Percentiles rank a stretch among this genome's conserved stretches.
These are phyloP conservation scores for Fusarium nodosum DNA, from an alignment of 2,329 filamentous ascomycete genomes.

Conservation along the genomic window DNA sequence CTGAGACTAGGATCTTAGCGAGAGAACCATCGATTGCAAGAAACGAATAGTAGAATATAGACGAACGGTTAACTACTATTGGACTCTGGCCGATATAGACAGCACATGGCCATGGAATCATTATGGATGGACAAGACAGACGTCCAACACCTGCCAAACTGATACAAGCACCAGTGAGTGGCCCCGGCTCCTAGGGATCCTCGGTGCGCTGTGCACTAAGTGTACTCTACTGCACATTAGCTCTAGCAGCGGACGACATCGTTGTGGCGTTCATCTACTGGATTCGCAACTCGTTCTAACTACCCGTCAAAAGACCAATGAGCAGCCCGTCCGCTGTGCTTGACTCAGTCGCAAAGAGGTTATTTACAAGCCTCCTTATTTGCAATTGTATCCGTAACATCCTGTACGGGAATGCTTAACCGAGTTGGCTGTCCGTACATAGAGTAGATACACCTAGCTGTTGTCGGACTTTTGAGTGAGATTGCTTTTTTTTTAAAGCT, in stretches of 20 bases:
- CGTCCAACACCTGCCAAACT: conserved; percentile 18
- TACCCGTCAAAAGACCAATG: conserved; percentile 7
- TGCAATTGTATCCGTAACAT: not conserved
- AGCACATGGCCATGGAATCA: conserved; percentile 11
- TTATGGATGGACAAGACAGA: not conserved
- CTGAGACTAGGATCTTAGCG: conserved; percentile 30
- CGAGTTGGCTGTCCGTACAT: conserved; percentile 3
- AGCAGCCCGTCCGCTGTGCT: conserved; percentile 14
- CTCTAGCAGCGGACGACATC: conserved; percentile 8
- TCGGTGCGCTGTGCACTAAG: not conserved
- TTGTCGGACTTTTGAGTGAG: not conserved
- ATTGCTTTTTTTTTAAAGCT: conserved; percentile 6
- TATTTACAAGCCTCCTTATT: conserved; percentile 17
- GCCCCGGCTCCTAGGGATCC: conserved; percentile 6
- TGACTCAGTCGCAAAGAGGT: conserved; percentile 39
- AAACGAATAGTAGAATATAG: conserved; percentile 5
- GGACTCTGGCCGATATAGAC: not conserved
- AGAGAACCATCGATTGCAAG: not conserved
- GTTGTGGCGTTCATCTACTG: conserved; percentile 30
- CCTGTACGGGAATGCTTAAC: conserved; percentile 19
- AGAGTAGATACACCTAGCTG: not conserved
- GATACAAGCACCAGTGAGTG: conserved; percentile 22
- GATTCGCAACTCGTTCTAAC: conserved; percentile 14
- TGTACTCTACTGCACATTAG: not conserved
- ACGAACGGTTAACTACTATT: not conserved